These are phyloP conservation scores for Sphagnum contortum DNA, from an alignment of 225 moss, liverwort and hornwort species.

Conservation along the genomic window DNA sequence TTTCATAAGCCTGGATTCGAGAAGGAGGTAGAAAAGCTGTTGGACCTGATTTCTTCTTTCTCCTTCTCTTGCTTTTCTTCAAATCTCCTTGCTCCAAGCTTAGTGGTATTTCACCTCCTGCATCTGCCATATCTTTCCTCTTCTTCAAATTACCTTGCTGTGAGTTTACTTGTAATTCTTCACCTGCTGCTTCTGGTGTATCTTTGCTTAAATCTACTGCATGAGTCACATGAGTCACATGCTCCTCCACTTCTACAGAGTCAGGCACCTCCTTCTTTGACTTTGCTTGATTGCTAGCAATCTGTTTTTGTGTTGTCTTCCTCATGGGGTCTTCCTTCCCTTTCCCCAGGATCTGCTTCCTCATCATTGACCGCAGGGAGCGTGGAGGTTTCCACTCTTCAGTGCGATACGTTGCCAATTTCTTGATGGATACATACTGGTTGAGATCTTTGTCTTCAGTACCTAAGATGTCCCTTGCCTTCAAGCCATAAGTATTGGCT, in stretches of 20 bases:
- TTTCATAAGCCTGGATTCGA: slow-evolving; percentile 37
- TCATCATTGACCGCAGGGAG: slow-evolving; percentile 29
- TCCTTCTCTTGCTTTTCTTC: slow-evolving; percentile 61
- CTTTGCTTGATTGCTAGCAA: too few relatives aligned
- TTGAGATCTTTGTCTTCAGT: slow-evolving; percentile 81
- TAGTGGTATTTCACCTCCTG: too few relatives aligned
- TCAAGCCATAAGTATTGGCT: slow-evolving; percentile 65
- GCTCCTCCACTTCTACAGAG: too few relatives aligned
- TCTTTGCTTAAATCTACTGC: too few relatives aligned
- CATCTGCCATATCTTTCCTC: too few relatives aligned
- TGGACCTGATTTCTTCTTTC: slow-evolving; percentile 42
- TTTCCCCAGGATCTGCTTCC: not conserved
- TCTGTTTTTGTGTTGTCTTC: too few relatives aligned
- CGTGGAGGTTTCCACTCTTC: slow-evolving; percentile 77
- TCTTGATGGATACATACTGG: slow-evolving; percentile 89
- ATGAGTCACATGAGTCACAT: too few relatives aligned
- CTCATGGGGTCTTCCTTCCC: not conserved
- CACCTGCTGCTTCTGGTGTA: too few relatives aligned
- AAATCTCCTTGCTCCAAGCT: slow-evolving; percentile 7
- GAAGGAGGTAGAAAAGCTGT: slow-evolving; percentile 30
- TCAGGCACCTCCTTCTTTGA: too few relatives aligned
- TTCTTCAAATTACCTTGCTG: too few relatives aligned
- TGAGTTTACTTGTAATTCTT: too few relatives aligned
- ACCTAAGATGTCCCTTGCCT: slow-evolving; percentile 58
- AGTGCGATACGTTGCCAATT: slow-evolving; percentile 70